Percentiles rank a stretch among this genome's conserved stretches.
These are phyloP conservation scores for Exophiala lecanii-corni DNA, from an alignment of 2,329 filamentous ascomycete species.

Conservation along the genomic window DNA sequence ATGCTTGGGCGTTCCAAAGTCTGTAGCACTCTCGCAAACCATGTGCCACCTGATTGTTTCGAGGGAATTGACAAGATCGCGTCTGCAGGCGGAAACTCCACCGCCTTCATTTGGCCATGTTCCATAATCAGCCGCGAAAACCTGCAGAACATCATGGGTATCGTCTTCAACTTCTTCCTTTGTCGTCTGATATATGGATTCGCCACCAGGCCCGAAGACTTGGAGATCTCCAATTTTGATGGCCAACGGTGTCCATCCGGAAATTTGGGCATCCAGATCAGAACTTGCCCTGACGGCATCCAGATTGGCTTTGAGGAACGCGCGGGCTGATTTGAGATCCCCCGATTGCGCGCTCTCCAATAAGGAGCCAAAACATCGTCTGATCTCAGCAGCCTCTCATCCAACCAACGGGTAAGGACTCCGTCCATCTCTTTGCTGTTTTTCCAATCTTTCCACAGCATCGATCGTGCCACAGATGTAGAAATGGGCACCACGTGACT, in stretches of 20 bases:
- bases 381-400: constrained; percentile 45
- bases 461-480: constrained; percentile 46
- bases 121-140: constrained; percentile 50
- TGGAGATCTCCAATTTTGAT: constrained; percentile 49
- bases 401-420: constrained; percentile 47
- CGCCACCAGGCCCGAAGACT: constrained; percentile 51
- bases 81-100: constrained; percentile 52
- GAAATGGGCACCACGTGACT: constrained; percentile 39
- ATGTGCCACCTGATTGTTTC: constrained; percentile 53
- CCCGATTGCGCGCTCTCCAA: constrained; percentile 43
- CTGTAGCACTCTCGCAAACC: constrained; percentile 52
- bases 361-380: constrained; percentile 44
- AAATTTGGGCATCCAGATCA: constrained; percentile 49
- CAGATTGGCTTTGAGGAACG: constrained; percentile 42
- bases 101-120: constrained; percentile 52
- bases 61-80: constrained; percentile 53
- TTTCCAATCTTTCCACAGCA: constrained; percentile 50
- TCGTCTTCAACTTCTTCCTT: constrained; percentile 47
- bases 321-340: constrained; percentile 42
- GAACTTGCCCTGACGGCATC: constrained; percentile 50
- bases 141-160: constrained; percentile 46
- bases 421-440: constrained; percentile 44
- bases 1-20: constrained; percentile 52
- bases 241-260: constrained; percentile 49
- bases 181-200: constrained; percentile 48